phyloP scores from a whole-genome alignment of 108 stramenopile genomes.

The Schizochytrium sp. region DNA sequence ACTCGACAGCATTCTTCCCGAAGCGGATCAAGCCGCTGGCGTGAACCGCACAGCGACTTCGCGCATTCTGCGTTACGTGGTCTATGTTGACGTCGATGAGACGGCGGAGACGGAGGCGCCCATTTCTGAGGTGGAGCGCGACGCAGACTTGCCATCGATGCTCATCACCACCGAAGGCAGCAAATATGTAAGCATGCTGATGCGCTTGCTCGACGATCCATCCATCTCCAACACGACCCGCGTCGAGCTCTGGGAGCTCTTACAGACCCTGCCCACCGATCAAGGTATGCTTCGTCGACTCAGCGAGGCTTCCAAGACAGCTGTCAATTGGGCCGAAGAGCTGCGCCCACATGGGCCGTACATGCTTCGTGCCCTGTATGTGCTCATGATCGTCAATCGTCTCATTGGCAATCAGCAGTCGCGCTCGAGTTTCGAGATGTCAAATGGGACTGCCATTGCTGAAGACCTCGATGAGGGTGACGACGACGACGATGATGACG shows the following conservation, averaged over 20 bases:
- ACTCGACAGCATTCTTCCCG: neutral
- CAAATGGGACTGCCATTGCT: too few relatives aligned
- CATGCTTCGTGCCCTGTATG: neutral
- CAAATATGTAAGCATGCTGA: neutral
- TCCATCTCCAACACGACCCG: neutral
- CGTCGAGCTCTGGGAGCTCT: constrained; percentile 12
- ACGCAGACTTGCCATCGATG: neutral
- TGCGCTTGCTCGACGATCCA: neutral
- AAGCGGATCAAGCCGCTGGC: neutral
- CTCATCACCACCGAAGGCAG: neutral
- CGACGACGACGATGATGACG: too few relatives aligned
- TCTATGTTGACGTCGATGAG: neutral
- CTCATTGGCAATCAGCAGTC: neutral
- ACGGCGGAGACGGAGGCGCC: neutral
- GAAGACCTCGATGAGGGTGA: too few relatives aligned
- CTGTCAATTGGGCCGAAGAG: neutral
- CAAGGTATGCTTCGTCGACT: neutral
- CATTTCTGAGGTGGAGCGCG: neutral
- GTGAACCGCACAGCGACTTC: neutral
- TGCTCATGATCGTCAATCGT: neutral
- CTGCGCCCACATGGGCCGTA: neutral
- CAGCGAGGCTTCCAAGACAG: neutral
- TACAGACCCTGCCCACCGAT: neutral
- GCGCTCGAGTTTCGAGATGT: neutral
- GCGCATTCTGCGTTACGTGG: neutral